Conservation (phyloP, 331 rosid genomes). For the Stylosanthes scabra region DNA sequence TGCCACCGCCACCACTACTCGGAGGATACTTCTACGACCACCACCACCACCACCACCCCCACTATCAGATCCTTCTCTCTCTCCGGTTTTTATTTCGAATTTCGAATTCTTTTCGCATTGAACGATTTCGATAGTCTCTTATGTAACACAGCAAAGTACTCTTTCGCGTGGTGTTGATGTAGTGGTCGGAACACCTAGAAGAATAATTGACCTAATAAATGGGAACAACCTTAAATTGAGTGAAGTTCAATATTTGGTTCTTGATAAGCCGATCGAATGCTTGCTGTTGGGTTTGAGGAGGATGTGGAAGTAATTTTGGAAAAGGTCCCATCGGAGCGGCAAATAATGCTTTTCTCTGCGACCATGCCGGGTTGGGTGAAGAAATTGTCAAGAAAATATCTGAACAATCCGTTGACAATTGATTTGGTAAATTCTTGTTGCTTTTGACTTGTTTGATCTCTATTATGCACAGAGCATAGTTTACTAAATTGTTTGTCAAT, state of each 20-base stretch:
- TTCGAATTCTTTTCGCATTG: no score
- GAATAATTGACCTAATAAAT: slow-evolving; percentile 83
- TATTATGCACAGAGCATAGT: background rate
- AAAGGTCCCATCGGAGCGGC: slow-evolving; percentile 70
- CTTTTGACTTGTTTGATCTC: background rate
- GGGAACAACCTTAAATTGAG: slow-evolving; percentile 76
- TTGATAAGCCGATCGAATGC: slow-evolving; percentile 97
- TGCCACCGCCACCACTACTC: no score
- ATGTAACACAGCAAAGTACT: slow-evolving; percentile 73
- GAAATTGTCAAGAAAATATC: slow-evolving; percentile 75
- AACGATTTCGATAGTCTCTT: no score
- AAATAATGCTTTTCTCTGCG: slow-evolving; percentile 92
- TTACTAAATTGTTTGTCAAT: slow-evolving; percentile 1
- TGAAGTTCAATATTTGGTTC: slow-evolving; percentile 84
- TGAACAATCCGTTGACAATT: slow-evolving; percentile 79
- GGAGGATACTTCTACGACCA: no score
- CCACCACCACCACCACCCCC: no score
- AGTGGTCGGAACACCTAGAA: slow-evolving; percentile 97
- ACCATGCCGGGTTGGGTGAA: slow-evolving; percentile 91
- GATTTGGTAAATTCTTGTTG: slow-evolving; percentile 69
- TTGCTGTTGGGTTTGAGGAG: slow-evolving; percentile 94
- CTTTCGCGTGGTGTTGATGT: slow-evolving; percentile 97
- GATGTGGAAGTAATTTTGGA: slow-evolving; percentile 76
- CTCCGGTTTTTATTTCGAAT: no score
- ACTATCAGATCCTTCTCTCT: no score